Percentiles rank a stretch among this genome's conserved stretches.
Conservation (phyloP, 2,329 filamentous ascomycete genomes). For the Westerdykella ornata region DNA sequence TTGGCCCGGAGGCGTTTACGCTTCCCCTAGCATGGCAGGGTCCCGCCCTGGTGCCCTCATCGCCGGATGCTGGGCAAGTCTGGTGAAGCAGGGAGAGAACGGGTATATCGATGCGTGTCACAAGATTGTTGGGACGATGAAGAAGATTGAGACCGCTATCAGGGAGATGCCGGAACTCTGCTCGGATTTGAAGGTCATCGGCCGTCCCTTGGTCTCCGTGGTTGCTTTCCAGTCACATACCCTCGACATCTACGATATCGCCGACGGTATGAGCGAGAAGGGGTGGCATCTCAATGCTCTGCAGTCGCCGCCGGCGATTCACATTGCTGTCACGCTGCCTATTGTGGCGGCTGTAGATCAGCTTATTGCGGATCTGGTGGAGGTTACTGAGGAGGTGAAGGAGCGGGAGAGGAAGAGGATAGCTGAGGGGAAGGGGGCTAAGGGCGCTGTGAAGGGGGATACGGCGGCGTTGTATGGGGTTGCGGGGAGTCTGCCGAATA, state of each 20-base stretch:
- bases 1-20: constrained; percentile 95
- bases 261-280: constrained; percentile 73
- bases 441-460: constrained; percentile 60
- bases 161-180: constrained; percentile 60
- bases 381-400: constrained; percentile 60
- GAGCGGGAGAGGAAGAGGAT: constrained; percentile 71
- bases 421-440: constrained; percentile 59
- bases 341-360: constrained; percentile 74
- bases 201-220: constrained; percentile 80
- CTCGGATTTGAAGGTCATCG: constrained; percentile 70
- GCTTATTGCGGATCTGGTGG: constrained; percentile 63
- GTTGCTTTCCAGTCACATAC: constrained; percentile 77
- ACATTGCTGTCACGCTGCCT: constrained; percentile 87
- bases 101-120: constrained; percentile 85
- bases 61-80: constrained; percentile 87
- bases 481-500: constrained; percentile 89
- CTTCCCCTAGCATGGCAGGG: constrained; percentile 83
- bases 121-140: constrained; percentile 79
- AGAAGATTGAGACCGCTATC: constrained; percentile 71
- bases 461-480: constrained; percentile 89
- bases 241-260: constrained; percentile 91
- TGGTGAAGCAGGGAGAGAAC: constrained; percentile 80
- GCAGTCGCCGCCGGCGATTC: constrained; percentile 84
- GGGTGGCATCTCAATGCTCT: constrained; percentile 97
- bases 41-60: constrained; percentile 90